Evolutionary conservation across 441 rosid species (phyloP), one percentile per base, ranked within the genome.

Genomic region (Populus hybrid): DNA sequence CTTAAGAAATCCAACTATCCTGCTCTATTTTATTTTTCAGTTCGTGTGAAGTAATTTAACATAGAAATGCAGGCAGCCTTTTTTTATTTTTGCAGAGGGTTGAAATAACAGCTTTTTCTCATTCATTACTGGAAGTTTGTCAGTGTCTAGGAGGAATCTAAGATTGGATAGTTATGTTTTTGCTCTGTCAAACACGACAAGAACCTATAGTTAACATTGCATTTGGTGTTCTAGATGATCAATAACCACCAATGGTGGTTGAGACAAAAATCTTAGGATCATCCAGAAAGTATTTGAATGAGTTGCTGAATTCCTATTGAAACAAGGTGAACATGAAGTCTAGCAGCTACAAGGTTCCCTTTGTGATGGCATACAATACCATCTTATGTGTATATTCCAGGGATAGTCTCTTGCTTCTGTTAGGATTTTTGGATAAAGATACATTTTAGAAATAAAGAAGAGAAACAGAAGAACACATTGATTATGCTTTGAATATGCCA

Each of bases 401-500:
- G 23, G 11, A 26, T 10, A n/a, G 69, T 21, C 69, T 65, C 57
- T 4, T 5, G 35, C 69, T 65, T 65, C 30, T 23, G 57, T 46
- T 14, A 14, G 57, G 19, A 46, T 12, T 4, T 12, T 14, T 14
- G 57, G 57, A 46, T 46, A 46, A 12, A 42, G 53, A 42, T 42
- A 4, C 18, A 42, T 42, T 42, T 12, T 12, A 42, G 14, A 42
- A 42, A 42, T 42, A 42, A 46, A 46, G 19, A 14, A 46, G 6
- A 12, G 57, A 46, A 46, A 46, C 57, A 46, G 19, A 46, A 46
- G 19, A 46, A 46, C 19, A 46, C 57, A 46, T 46, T 14, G 18
- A 1, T 46, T 5, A 46, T 46, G 57, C 57, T 46, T 40, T 46
- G 57, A 46, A 46, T 46, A 46, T 46, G 57, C 71, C 76, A 91